Conservation (phyloP, 768 basidiomycete genomes). For the Lepiota subincarnata region DNA sequence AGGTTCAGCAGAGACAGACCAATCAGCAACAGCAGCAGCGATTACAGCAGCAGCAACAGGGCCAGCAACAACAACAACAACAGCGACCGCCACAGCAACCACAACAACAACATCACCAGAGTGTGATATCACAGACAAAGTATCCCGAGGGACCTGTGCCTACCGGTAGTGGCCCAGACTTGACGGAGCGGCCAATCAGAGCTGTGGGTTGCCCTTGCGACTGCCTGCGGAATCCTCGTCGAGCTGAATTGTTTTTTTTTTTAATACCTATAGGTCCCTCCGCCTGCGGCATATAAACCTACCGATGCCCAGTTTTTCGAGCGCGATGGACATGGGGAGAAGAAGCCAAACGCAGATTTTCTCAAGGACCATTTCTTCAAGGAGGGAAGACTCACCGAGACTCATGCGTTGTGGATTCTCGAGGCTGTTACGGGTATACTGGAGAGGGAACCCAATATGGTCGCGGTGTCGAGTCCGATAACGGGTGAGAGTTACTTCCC, state of each 20-base stretch:
- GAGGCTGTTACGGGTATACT: conserved; percentile 63
- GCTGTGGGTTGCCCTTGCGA: conserved; percentile 2
- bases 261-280: conserved; percentile 70
- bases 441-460: conserved; percentile 76
- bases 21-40: neutral
- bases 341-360: conserved; percentile 71
- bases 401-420: conserved; percentile 82
- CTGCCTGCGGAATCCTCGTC: too few species aligned
- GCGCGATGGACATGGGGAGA: conserved; percentile 43
- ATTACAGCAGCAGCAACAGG: neutral
- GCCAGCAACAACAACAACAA: neutral
- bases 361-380: conserved; percentile 87
- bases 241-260: too few species aligned
- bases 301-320: conserved; percentile 73
- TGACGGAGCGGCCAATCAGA: neutral
- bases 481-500: conserved; percentile 55
- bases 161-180: neutral
- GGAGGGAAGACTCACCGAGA: conserved; percentile 80
- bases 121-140: neutral
- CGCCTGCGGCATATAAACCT: conserved; percentile 59
- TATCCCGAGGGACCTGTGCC: neutral
- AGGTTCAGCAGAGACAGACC: conserved; percentile 6
- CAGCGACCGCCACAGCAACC: neutral
- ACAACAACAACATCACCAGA: neutral
- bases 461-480: conserved; percentile 83